Conservation (phyloP, 1,284 basidiomycete species). For the Irpex lacteus region DNA sequence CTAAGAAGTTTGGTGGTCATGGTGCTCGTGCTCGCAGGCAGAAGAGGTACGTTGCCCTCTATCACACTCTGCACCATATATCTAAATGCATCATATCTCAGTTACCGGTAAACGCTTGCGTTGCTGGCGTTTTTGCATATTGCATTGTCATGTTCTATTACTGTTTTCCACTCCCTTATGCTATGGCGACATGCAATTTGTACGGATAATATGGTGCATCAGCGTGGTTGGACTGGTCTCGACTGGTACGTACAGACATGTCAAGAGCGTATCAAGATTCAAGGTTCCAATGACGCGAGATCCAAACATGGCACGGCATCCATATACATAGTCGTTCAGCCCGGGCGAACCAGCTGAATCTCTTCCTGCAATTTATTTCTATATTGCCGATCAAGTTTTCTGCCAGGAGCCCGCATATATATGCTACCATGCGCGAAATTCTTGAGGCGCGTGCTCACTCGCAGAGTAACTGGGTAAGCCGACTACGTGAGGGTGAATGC, state of each 20-base stretch:
- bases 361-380: no score
- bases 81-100: constrained; percentile 31
- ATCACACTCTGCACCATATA: constrained; percentile 1
- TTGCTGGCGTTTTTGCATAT: constrained; percentile 33
- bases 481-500: no score
- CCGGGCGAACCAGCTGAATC: no score
- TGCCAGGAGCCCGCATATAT: no score
- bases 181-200: constrained; percentile 37
- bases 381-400: no score
- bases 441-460: no score
- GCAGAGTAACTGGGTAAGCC: no score
- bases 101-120: constrained; percentile 79
- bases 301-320: no score
- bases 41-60: constrained; percentile 66
- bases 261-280: neutral
- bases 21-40: constrained; percentile 96
- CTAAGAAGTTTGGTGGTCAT: constrained; percentile 98
- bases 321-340: no score
- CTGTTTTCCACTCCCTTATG: constrained; percentile 38
- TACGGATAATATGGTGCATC: neutral
- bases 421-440: no score
- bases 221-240: neutral
- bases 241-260: neutral
- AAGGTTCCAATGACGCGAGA: no score
- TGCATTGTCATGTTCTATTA: constrained; percentile 46